A percentile compares a stretch with the other conserved stretches of the same genome.
phyloP scores from a whole-genome alignment of 495 filamentous ascomycete species.

The Apiosordaria backusii region DNA sequence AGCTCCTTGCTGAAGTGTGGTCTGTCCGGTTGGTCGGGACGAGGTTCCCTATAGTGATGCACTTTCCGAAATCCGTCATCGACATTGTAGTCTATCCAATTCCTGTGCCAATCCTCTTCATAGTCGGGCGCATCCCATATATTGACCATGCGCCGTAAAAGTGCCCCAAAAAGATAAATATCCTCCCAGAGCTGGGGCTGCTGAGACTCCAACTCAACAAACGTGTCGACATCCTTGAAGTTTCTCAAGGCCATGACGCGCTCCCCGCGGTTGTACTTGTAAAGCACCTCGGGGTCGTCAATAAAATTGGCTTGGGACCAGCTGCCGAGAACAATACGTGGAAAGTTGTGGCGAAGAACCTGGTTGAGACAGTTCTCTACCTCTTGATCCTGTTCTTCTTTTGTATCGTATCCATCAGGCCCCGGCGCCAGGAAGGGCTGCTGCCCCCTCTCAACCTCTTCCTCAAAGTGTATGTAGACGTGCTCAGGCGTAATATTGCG shows the following conservation, averaged over 20 bases:
- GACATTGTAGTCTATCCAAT: background rate
- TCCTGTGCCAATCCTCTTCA: background rate
- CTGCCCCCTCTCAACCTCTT: background rate
- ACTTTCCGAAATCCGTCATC: too few species aligned
- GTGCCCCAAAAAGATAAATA: background rate
- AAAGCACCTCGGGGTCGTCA: background rate
- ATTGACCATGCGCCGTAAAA: background rate
- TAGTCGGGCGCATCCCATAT: background rate
- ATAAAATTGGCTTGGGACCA: background rate
- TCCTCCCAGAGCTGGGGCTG: background rate
- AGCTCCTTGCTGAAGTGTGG: background rate
- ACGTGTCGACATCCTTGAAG: background rate
- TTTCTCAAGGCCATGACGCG: background rate
- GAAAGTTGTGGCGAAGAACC: background rate
- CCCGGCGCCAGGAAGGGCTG: too few species aligned
- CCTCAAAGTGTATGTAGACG: background rate
- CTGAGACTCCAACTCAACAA: too few species aligned
- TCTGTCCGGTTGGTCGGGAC: too few species aligned
- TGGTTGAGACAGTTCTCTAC: too few species aligned
- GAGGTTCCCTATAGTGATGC: too few species aligned
- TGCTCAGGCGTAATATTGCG: background rate
- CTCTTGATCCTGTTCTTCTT: background rate
- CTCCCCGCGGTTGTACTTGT: background rate
- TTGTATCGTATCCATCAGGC: background rate
- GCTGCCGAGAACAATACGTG: background rate